Percentiles rank a stretch among this genome's conserved stretches.
Conservation (phyloP, 1,284 basidiomycete species). For the Cryptococcus amylolentus region DNA sequence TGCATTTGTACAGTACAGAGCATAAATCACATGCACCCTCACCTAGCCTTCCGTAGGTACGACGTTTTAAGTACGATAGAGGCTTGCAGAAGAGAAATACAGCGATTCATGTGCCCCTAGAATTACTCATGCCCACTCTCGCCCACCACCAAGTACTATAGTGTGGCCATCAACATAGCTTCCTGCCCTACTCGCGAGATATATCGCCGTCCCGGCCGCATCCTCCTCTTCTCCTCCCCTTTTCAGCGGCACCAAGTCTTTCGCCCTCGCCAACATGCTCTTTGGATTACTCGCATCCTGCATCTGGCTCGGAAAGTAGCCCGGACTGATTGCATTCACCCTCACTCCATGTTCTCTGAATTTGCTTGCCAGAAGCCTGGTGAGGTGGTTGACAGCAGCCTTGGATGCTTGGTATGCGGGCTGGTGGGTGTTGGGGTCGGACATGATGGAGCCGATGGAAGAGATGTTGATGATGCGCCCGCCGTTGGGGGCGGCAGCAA, state of each 20-base stretch:
- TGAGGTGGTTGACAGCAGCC: constrained; percentile 45
- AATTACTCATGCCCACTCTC: constrained; percentile 19
- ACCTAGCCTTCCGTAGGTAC: too few species aligned
- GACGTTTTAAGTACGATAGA: too few species aligned
- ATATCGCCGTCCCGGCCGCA: constrained; percentile 28
- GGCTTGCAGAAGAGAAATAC: too few species aligned
- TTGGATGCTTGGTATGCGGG: constrained; percentile 44
- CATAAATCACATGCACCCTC: too few species aligned
- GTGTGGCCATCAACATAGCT: constrained; percentile 26
- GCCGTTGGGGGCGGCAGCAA: constrained; percentile 11
- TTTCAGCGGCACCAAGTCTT: constrained; percentile 22
- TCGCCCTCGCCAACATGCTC: constrained; percentile 18
- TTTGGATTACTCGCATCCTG: constrained; percentile 25
- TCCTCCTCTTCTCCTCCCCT: constrained; percentile 28
- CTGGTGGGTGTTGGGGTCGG: constrained; percentile 24
- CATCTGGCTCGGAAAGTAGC: constrained; percentile 30
- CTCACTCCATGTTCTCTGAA: constrained; percentile 20
- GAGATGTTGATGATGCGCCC: constrained; percentile 31
- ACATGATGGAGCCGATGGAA: constrained; percentile 24
- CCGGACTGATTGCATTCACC: constrained; percentile 27
- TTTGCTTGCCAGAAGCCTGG: constrained; percentile 24
- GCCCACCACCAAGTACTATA: constrained; percentile 20
- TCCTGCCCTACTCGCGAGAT: constrained; percentile 25
- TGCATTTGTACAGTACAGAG: too few species aligned
- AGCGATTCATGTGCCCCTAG: too few species aligned